phyloP scores from a whole-genome alignment of 2,329 filamentous ascomycete genomes.

The Ceratocystis huliohia region DNA sequence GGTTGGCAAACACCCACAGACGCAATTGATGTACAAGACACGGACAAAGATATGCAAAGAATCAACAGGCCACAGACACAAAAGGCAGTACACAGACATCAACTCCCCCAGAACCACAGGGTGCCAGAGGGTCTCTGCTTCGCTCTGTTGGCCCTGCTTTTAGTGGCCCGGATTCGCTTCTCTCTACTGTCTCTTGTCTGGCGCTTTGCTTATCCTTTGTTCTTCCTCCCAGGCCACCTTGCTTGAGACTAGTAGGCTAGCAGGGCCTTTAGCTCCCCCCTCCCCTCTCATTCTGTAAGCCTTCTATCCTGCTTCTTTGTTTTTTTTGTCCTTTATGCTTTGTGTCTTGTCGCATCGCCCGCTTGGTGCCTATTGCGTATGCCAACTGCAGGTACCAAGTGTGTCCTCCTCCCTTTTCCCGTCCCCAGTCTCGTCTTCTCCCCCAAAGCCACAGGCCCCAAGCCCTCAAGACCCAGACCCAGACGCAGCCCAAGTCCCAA shows the following conservation, averaged over 20 bases:
- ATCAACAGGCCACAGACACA: background rate
- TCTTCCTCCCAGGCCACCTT: background rate
- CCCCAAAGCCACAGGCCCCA: too few species aligned
- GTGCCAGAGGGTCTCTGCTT: background rate
- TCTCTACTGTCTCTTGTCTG: background rate
- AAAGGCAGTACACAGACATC: background rate
- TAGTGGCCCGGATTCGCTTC: background rate
- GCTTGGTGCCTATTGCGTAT: conserved; percentile 3
- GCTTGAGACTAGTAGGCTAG: too few species aligned
- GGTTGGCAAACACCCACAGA: background rate
- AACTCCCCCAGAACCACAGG: conserved; percentile 4
- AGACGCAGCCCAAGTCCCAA: background rate
- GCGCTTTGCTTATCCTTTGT: background rate
- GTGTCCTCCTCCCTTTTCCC: background rate
- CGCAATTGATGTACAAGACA: conserved; percentile 5
- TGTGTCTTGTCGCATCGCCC: conserved; percentile 3
- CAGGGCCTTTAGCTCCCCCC: too few species aligned
- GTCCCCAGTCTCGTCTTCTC: too few species aligned
- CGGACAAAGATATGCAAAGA: conserved; percentile 8
- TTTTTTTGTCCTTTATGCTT: background rate
- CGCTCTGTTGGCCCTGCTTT: background rate
- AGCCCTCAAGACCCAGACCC: too few species aligned
- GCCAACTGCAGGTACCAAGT: conserved; percentile 8
- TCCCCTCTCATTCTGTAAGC: background rate
- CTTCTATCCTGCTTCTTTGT: background rate